Evolutionary conservation across 2,329 filamentous ascomycete species (phyloP), one percentile per base, ranked within the genome.

Genomic region (Trichoderma koningiopsis): DNA sequence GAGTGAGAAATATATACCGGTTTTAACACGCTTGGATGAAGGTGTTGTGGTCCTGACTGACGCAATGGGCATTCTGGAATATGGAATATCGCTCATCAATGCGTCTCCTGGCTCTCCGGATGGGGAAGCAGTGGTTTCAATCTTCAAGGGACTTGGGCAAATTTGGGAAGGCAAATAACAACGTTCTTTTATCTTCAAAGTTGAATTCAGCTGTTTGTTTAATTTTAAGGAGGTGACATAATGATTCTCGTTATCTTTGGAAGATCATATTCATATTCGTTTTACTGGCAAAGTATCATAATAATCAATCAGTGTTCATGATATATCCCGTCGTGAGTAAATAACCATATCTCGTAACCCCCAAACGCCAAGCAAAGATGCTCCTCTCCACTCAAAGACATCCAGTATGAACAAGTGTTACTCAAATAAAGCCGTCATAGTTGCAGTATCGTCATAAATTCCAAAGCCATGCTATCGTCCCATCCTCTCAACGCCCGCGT

Each of bases 61-160:
- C 24, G 53, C 43, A 11, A 35, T 33, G 53, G 47, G 43, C 1
- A 55, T 69, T 66, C 68, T 69, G 14, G 55, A 55, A 14, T 60
- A 69, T 22, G 68, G 68, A 7, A 56, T 69, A 31, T 47, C 53
- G 27, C 60, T 69, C 40, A 60, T 69, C 16, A 55, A 49, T 31
- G 4, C 31, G 13, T 64, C 6, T 2, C 53, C 60, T 13, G 27
- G 24, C 14, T 62, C 68, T 8, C 5, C n/a, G 14, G 61, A 55
- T 1, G 60, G 60, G 22, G 68, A 55, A 11, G 43, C 62, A 4
- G 31, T 60, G 2, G 43, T 53, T 24, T 27, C 14, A 8, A 49
- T 55, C 7, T 27, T 65, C 10, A 60, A 22, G n/a, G 24, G 29
- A 24, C n/a, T 59, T 4, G 55, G 33, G n/a, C 61, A 53, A 22